Evolutionary conservation across 371 early-diverging fungal genomes (phyloP), one percentile per base, ranked within the genome.

Genomic region (Encephalitozoon intestinalis): DNA sequence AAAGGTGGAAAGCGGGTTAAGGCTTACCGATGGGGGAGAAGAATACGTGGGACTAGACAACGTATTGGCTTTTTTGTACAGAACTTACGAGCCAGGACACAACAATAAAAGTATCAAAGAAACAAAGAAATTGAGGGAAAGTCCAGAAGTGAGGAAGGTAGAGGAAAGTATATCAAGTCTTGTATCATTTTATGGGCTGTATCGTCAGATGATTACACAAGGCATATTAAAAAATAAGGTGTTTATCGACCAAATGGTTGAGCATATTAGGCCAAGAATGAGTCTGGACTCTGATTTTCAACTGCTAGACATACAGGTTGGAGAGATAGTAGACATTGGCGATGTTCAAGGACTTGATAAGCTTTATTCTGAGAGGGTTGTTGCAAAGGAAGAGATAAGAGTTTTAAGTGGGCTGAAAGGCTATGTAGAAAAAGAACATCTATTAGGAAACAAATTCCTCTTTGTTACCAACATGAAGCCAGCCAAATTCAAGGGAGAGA

Each of bases 381-480:
- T 78, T 50, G 53, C 69, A 28, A 74, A 49, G 6, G 63, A 54
- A 46, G 71, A 75, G 25, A 65, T 79, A 49, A 66, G 73, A 8
- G 75, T 86, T n/a, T 78, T 84, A 1, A 81, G 81, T 68, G 86
- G 86, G 23, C 49, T 86, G 43, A 78, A 66, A 58, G 68, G 73
- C 23, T 64, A 71, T n/a, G 63, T 81, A 54, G 50, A 52, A 26
- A 81, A 77, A 72, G 81, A 76, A 9, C 53, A 70, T 11, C 49
- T 86, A n/a, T 4, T 66, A 41, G 68, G 72, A 46, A 75, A 76
- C 15, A 79, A 77, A 53, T 82, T 73, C 52, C 51, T 86, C 9
- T 84, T 86, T 75, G 50, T 82, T 28, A 63, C 78, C n/a, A 86
- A 84, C 65, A 74, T 86, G 4, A 84, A 86, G 41, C 58, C 66